These are phyloP conservation scores for Paratinospora sagittata DNA, from an alignment of 164 flowering plant species.

Conservation along the genomic window DNA sequence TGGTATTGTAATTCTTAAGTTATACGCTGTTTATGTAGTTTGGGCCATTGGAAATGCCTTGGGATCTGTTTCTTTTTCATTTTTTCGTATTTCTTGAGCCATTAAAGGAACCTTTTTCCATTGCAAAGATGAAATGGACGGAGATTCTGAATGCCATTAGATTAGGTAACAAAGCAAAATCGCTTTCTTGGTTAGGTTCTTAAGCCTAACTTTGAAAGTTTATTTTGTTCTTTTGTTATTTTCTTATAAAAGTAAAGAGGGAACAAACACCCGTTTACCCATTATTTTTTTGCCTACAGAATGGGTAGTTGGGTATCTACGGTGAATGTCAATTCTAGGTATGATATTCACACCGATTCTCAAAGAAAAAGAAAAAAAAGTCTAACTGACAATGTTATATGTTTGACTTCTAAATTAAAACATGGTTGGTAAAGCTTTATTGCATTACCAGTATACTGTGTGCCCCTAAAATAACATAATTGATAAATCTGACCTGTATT, in stretches of 20 bases:
- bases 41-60: slow-evolving; percentile 1
- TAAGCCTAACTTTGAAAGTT: neutral
- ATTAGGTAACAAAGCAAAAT: neutral
- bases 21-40: slow-evolving; percentile 22
- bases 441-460: too few relatives aligned
- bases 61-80: neutral
- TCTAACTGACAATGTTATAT: neutral
- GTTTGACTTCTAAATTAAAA: neutral
- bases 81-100: slow-evolving; percentile 2
- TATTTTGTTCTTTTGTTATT: too few relatives aligned
- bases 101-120: neutral
- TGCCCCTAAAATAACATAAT: too few relatives aligned
- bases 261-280: too few relatives aligned
- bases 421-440: neutral
- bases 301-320: neutral
- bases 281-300: neutral
- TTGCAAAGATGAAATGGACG: too few relatives aligned
- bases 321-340: too few relatives aligned
- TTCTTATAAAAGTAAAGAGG: too few relatives aligned
- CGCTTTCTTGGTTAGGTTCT: too few relatives aligned
- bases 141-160: neutral
- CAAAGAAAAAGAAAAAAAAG: neutral
- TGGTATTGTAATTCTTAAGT: slow-evolving; percentile 29
- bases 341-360: too few relatives aligned
- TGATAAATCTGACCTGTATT: too few relatives aligned